These are phyloP conservation scores for Bipolaris sorokiniana DNA, from an alignment of 2,329 filamentous ascomycete species.

Conservation along the genomic window DNA sequence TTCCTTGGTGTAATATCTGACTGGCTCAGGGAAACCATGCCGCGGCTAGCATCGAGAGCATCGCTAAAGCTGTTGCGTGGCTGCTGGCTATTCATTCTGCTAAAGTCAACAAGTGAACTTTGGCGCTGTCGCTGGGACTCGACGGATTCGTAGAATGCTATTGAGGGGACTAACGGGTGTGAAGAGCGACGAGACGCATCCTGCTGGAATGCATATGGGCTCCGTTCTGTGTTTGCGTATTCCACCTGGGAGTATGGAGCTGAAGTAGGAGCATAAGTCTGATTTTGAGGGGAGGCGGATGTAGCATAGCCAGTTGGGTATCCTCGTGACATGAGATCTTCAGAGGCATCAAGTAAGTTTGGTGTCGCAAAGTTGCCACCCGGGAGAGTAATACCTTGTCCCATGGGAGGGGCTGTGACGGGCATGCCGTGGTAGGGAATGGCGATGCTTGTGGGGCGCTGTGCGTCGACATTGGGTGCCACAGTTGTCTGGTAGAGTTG, in stretches of 20 bases:
- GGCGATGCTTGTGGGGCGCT: conserved; percentile 66
- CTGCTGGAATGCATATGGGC: conserved; percentile 64
- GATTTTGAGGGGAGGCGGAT: conserved; percentile 73
- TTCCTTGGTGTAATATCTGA: conserved; percentile 75
- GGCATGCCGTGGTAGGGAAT: conserved; percentile 78
- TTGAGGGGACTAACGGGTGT: conserved; percentile 77
- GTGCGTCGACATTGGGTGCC: conserved; percentile 59
- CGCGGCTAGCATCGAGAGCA: conserved; percentile 88
- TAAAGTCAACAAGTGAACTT: conserved; percentile 70
- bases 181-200: conserved; percentile 73
- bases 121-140: conserved; percentile 59
- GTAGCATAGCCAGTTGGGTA: conserved; percentile 71
- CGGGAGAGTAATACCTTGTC: conserved; percentile 69
- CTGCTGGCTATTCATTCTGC: conserved; percentile 63
- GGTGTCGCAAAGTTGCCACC: conserved; percentile 66
- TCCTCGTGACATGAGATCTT: conserved; percentile 79
- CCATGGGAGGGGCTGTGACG: conserved; percentile 75
- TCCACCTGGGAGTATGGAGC: conserved; percentile 77
- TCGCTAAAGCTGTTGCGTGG: conserved; percentile 78
- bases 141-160: conserved; percentile 56
- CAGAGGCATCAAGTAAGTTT: conserved; percentile 72
- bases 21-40: conserved; percentile 95
- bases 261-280: conserved; percentile 70
- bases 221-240: conserved; percentile 64
- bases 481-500: conserved; percentile 71